phyloP scores from a whole-genome alignment of 345 rosid species.

The Eucalyptus grandis region DNA sequence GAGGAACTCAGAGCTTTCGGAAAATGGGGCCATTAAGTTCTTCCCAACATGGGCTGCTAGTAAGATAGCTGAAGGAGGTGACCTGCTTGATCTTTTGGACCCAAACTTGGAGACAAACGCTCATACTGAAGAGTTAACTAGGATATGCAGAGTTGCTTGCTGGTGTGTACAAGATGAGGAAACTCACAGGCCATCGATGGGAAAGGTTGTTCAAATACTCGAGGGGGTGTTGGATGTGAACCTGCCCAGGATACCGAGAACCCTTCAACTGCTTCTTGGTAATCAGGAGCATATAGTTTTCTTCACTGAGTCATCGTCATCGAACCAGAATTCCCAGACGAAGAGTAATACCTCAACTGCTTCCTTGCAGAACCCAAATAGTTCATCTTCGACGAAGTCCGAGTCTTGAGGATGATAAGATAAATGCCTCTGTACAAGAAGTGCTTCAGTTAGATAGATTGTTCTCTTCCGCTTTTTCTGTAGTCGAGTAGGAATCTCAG shows the following conservation, averaged over 20 bases:
- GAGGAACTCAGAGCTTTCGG: conserved; percentile 51
- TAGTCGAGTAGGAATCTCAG: no score
- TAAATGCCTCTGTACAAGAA: no score
- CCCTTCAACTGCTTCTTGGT: conserved; percentile 8
- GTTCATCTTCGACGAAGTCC: no score
- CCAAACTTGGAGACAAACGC: conserved; percentile 20
- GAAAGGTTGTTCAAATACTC: conserved; percentile 76
- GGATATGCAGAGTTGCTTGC: conserved; percentile 58
- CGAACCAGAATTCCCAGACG: no score
- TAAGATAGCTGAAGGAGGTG: conserved; percentile 21
- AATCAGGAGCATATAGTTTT: no score
- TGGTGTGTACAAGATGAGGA: conserved; percentile 88
- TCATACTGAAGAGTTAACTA: conserved; percentile 36
- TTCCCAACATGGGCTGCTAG: conserved; percentile 55
- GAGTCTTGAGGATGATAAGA: no score
- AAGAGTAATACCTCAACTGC: no score
- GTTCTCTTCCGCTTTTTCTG: no score
- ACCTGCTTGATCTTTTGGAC: conserved; percentile 37
- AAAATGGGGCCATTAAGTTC: conserved; percentile 23
- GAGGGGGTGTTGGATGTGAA: conserved; percentile 55
- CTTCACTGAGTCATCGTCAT: no score
- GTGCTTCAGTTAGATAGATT: no score
- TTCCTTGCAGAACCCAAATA: no score
- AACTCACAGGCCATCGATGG: conserved; percentile 58
- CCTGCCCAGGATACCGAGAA: conserved; percentile 48